phyloP scores from a whole-genome alignment of 2,329 filamentous ascomycete genomes.

The Clonostachys byssicola region DNA sequence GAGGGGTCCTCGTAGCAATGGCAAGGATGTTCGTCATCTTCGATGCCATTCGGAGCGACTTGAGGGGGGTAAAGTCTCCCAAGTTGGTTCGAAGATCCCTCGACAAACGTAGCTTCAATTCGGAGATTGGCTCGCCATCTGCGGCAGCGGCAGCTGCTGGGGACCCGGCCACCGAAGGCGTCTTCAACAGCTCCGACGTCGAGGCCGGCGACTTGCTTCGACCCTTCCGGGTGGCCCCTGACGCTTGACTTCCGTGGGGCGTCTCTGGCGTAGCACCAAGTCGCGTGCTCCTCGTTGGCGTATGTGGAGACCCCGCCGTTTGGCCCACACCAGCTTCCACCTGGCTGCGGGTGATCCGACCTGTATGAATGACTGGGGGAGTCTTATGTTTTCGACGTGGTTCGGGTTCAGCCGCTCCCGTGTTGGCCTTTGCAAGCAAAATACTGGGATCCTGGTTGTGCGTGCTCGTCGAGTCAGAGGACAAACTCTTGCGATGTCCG shows the following conservation, averaged over 20 bases:
- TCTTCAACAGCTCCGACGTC: constrained; percentile 10
- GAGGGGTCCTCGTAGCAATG: constrained; percentile 45
- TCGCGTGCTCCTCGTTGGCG: not conserved
- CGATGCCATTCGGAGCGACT: constrained; percentile 43
- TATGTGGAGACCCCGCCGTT: constrained; percentile 9
- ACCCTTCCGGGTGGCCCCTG: constrained; percentile 4
- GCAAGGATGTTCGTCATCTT: constrained; percentile 50
- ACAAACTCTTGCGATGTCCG: constrained; percentile 8
- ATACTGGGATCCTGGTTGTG: constrained; percentile 19
- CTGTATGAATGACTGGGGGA: constrained; percentile 5
- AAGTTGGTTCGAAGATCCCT: constrained; percentile 42
- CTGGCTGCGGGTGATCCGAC: constrained; percentile 18
- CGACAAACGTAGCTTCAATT: constrained; percentile 39
- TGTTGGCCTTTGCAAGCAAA: constrained; percentile 14
- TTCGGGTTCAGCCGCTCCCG: constrained; percentile 2
- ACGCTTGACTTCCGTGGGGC: not conserved
- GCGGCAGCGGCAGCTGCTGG: constrained; percentile 10
- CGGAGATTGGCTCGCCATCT: constrained; percentile 19
- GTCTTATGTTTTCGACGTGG: constrained; percentile 6
- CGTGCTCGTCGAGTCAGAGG: constrained; percentile 8
- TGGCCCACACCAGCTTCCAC: constrained; percentile 13
- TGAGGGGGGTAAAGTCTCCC: constrained; percentile 48
- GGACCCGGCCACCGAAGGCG: constrained; percentile 19
- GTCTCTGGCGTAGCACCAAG: not conserved
- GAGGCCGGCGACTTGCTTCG: constrained; percentile 12